Base-by-base conservation (phyloP, 2,329 filamentous ascomycete species). In the Sarocladium brachiariae region DNA sequence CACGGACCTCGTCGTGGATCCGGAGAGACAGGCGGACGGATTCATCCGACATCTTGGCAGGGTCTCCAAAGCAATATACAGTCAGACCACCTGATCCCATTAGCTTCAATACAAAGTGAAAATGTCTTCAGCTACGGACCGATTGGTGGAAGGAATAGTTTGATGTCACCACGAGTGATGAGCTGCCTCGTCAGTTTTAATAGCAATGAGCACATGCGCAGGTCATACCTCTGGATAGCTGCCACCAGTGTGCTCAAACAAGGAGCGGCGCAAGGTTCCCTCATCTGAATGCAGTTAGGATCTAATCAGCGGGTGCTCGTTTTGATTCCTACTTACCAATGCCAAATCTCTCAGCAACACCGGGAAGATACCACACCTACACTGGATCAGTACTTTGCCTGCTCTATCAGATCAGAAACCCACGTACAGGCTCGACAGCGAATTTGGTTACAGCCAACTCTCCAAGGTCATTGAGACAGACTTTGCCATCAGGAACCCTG, bases 41-140 rank as follows among this genome's bases (percentile, higher is more conserved):
- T 43, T 89, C 84, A 63, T 97, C 88, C 4, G 89, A 88, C 81
- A 97, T 93, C 64, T 93, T 95, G 50, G 88, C 87, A 18, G 91
- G 90, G 59, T 96, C 90, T 39, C 93, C 93, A 64, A 99, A 99
- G 68, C 89, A 93, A 71, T 99, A 97, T 8, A 97, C 93, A 0
- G 93, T 97, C 58, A 97, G 72, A 8, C 92, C 93, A 52, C 91
- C 78, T 81, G 33, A 1, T 14, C 3, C 27, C 7, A 27, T 37
- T 13, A 24, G 54, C 3, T 37, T 38, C 16, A 8, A 16, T 27
- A n/a, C 10, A 21, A 18, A 45, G n/a, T 10, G 11, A n/a, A 4
- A 10, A 9, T 6, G 39, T 25, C 8, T 25, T 9, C 16, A 31
- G 5, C 25, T 19, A 55, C 64, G 56, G 68, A 80, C 79, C 93